Percentiles rank a stretch among this genome's conserved stretches.
phyloP scores from a whole-genome alignment of 129 eudicot genomes.

The Arctium minus region DNA sequence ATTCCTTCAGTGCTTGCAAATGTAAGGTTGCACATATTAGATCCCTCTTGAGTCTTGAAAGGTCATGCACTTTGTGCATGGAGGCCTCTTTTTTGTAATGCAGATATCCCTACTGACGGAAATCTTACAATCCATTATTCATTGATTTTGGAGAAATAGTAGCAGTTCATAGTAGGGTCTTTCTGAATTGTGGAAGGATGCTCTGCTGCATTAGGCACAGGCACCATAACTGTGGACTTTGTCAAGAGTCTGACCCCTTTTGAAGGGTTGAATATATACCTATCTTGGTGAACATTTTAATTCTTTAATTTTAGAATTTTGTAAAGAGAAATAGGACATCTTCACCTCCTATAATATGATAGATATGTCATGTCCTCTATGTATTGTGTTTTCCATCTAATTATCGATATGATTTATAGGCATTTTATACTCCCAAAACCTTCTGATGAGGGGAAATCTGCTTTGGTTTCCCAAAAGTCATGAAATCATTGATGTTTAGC shows the following conservation, averaged over 20 bases:
- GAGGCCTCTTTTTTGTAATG: not conserved
- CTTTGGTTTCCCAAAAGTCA: not conserved
- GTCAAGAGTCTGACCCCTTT: not conserved
- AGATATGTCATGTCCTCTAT: not conserved
- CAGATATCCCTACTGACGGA: not conserved
- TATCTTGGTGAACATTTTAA: not conserved
- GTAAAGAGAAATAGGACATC: not conserved
- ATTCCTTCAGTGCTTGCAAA: not conserved
- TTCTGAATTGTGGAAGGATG: not conserved
- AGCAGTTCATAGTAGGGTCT: not conserved
- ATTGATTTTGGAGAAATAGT: not conserved
- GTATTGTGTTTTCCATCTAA: not conserved
- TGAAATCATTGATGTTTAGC: not conserved
- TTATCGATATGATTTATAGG: not conserved
- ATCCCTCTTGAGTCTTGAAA: not conserved
- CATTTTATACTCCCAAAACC: not conserved
- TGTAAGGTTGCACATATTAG: not conserved
- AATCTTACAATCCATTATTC: not conserved
- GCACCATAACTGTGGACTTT: not conserved
- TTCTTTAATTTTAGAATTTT: not conserved
- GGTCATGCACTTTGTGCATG: not conserved
- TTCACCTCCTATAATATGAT: not conserved
- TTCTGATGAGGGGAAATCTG: not conserved
- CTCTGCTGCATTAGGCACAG: not conserved
- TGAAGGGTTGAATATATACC: not conserved